Percentiles rank a stretch among this genome's conserved stretches.
Conservation (phyloP, 148 eudicot species). For the Camellia lanceoleosa region DNA sequence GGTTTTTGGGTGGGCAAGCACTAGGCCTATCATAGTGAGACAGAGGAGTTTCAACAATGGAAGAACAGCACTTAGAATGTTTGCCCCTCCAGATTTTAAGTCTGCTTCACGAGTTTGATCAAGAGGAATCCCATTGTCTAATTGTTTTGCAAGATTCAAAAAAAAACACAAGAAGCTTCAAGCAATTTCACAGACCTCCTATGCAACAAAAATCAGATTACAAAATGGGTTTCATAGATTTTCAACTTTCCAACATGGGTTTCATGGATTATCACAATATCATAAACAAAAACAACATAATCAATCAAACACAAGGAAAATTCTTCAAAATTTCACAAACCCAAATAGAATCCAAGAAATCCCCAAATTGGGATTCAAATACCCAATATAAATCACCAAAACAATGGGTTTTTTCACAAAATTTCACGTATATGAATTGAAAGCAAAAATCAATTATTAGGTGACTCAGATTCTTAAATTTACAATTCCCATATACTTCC, state of each 20-base stretch:
- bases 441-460: neutral
- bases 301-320: slow-evolving; percentile 1
- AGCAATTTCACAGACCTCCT: neutral
- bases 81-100: slow-evolving; percentile 28
- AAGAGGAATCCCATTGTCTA: slow-evolving; percentile 19
- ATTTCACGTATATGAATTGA: neutral
- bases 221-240: slow-evolving; percentile 8
- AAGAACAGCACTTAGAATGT: slow-evolving; percentile 44
- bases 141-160: slow-evolving; percentile 2
- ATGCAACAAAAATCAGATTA: slow-evolving; percentile 1
- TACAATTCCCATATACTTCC: neutral
- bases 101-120: slow-evolving; percentile 15
- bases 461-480: neutral
- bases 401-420: too few relatives aligned
- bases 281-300: neutral
- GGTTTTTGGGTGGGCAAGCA: slow-evolving; percentile 62
- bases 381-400: neutral
- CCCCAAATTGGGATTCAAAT: neutral
- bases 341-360: neutral
- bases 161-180: slow-evolving; percentile 9
- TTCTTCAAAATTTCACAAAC: neutral
- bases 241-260: slow-evolving; percentile 9
- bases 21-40: slow-evolving; percentile 56
- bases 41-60: slow-evolving; percentile 68
- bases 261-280: neutral